These are phyloP conservation scores for Fragosphaeria purpurea DNA, from an alignment of 2,329 filamentous ascomycete genomes.

Conservation along the genomic window DNA sequence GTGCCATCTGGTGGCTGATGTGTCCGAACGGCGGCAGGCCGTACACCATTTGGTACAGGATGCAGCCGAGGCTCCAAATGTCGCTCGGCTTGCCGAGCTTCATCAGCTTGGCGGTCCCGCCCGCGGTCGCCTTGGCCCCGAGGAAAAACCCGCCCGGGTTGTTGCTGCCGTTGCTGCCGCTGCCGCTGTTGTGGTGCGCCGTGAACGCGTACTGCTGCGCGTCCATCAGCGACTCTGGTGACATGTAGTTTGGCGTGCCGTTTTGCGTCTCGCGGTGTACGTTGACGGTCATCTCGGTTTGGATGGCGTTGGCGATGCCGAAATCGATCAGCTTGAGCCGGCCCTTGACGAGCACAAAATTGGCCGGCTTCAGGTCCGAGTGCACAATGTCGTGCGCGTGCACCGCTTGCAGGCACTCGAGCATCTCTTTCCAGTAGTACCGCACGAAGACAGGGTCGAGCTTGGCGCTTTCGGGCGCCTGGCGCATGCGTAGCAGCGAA, in stretches of 20 bases:
- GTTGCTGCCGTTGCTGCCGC: slow-evolving; percentile 17
- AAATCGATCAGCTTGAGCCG: slow-evolving; percentile 95
- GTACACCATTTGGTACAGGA: slow-evolving; percentile 96
- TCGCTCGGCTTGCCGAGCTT: slow-evolving; percentile 94
- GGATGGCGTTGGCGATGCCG: slow-evolving; percentile 94
- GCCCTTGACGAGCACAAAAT: slow-evolving; percentile 88
- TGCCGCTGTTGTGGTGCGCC: slow-evolving; percentile 28
- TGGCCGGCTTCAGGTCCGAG: slow-evolving; percentile 92
- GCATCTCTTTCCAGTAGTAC: slow-evolving; percentile 99
- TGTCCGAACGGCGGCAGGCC: slow-evolving; percentile 93
- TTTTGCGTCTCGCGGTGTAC: slow-evolving; percentile 93
- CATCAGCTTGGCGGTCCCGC: slow-evolving; percentile 64
- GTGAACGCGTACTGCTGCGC: slow-evolving; percentile 47
- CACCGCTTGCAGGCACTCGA: slow-evolving; percentile 84
- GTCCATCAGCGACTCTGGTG: slow-evolving; percentile 85
- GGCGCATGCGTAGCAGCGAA: slow-evolving; percentile 64
- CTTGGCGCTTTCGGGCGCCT: slow-evolving; percentile 60
- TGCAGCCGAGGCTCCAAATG: slow-evolving; percentile 92
- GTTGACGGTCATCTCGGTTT: slow-evolving; percentile 91
- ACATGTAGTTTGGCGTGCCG: slow-evolving; percentile 98
- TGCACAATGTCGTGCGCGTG: slow-evolving; percentile 90
- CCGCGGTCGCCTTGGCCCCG: slow-evolving; percentile 3
- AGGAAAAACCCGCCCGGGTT: slow-evolving; percentile 12
- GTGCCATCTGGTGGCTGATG: slow-evolving; percentile 75
- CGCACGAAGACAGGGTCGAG: slow-evolving; percentile 87